A percentile compares a stretch with the other conserved stretches of the same genome.
Conservation (phyloP, 148 eudicot species). For the Arctostaphylos glauca region DNA sequence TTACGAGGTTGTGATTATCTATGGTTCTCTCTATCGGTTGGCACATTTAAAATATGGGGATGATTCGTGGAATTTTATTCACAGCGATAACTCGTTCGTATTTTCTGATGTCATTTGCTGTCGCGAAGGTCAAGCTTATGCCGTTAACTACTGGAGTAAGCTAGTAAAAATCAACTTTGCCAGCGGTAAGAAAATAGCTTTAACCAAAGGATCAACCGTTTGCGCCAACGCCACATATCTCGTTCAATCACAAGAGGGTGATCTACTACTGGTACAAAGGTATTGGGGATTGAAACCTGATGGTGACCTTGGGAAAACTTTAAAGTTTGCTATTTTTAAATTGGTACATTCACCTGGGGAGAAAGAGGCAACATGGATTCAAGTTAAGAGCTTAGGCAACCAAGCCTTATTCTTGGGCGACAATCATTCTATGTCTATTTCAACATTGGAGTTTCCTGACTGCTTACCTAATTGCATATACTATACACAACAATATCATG, state of each 20-base stretch:
- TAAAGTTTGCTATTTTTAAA: neutral
- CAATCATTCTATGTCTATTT: neutral
- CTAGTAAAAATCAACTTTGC: neutral
- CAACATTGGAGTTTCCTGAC: too few species aligned
- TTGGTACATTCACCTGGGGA: neutral
- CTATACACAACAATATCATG: too few species aligned
- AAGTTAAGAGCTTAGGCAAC: neutral
- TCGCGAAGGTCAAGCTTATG: neutral
- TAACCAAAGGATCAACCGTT: too few species aligned
- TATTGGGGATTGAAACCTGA: neutral
- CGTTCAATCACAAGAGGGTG: conserved; percentile 15
- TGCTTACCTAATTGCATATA: too few species aligned
- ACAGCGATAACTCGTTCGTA: neutral
- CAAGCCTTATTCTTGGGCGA: conserved; percentile 16
- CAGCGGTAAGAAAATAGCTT: neutral
- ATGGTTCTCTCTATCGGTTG: neutral
- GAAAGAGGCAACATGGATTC: neutral
- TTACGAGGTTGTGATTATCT: neutral
- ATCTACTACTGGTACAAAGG: conserved; percentile 12
- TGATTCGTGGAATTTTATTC: neutral
- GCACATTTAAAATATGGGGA: conserved; percentile 14
- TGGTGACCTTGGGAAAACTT: neutral
- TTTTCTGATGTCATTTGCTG: conserved; percentile 6
- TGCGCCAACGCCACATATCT: conserved; percentile 2
- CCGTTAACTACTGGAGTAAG: neutral